Evolutionary conservation across 2,329 filamentous ascomycete genomes (phyloP).

Genomic region (Aspergillus oerlinghausenensis): DNA sequence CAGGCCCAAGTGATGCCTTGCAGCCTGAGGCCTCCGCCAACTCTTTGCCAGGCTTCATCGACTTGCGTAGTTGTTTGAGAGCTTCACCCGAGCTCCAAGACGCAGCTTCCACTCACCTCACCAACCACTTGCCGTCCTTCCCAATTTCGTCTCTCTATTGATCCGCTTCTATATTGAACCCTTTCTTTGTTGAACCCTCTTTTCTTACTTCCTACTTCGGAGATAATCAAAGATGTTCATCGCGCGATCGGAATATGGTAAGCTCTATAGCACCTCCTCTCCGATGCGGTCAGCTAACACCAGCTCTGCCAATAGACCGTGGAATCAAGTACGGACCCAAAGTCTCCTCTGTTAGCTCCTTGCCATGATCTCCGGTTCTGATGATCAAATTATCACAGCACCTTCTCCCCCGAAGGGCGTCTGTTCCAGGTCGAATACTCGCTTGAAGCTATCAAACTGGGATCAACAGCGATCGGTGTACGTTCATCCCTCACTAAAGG

Average conservation of each 20-base stretch:
- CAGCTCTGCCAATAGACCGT: conserved; percentile 60
- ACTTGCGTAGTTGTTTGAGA: conserved; percentile 34
- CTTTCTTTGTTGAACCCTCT: not conserved
- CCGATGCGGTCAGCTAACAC: conserved; percentile 33
- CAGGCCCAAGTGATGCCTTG: conserved; percentile 9
- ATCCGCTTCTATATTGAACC: not conserved
- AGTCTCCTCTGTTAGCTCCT: conserved; percentile 1
- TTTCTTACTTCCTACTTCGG: conserved; percentile 2
- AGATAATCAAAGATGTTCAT: conserved; percentile 82
- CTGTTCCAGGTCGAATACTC: conserved; percentile 99
- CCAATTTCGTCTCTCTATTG: not conserved
- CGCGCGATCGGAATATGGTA: conserved; percentile 99
- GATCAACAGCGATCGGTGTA: conserved; percentile 94
- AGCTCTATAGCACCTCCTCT: conserved; percentile 38
- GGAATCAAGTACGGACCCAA: conserved; percentile 78
- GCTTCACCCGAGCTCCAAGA: conserved; percentile 26
- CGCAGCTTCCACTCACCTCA: conserved; percentile 16
- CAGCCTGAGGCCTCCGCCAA: conserved; percentile 18
- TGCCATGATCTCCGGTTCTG: conserved; percentile 12
- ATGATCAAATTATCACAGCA: conserved; percentile 53
- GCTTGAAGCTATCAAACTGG: conserved; percentile 98
- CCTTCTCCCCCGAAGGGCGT: conserved; percentile 98
- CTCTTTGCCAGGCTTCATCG: conserved; percentile 28
- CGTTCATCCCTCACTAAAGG: conserved; percentile 19
- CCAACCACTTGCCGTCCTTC: conserved; percentile 1